Evolutionary conservation across 805 yeast species (phyloP).

Genomic region (Millerago galiae): DNA sequence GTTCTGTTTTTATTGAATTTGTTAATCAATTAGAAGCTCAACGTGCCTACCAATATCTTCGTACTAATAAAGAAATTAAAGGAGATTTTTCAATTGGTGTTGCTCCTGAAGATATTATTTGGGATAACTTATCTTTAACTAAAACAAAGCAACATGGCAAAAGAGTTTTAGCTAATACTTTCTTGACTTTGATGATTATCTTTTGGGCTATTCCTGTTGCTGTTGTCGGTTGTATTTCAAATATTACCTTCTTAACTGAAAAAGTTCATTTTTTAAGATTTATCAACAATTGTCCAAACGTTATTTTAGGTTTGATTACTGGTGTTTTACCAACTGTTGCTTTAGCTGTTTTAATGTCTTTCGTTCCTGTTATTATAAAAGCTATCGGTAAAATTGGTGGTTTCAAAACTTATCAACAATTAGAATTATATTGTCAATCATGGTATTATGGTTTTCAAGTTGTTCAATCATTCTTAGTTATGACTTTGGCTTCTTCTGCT

Average conservation of each 20-base stretch:
- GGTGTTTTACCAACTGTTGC: slow-evolving; percentile 81
- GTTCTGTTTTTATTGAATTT: slow-evolving; percentile 64
- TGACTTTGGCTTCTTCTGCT: slow-evolving; percentile 79
- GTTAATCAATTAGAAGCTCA: slow-evolving; percentile 83
- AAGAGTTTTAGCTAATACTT: slow-evolving; percentile 51
- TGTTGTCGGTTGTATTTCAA: slow-evolving; percentile 92
- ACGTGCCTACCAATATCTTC: slow-evolving; percentile 78
- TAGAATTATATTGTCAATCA: slow-evolving; percentile 77
- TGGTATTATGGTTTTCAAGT: slow-evolving; percentile 91
- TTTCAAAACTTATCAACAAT: slow-evolving; percentile 57
- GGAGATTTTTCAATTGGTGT: slow-evolving; percentile 45
- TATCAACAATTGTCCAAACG: slow-evolving; percentile 64
- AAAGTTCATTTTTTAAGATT: slow-evolving; percentile 71
- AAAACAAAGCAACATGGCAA: slow-evolving; percentile 52
- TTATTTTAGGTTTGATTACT: slow-evolving; percentile 76
- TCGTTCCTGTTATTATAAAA: slow-evolving; percentile 81
- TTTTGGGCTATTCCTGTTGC: slow-evolving; percentile 98
- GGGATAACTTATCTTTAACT: slow-evolving; percentile 67
- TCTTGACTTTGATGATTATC: slow-evolving; percentile 62
- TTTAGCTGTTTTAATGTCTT: slow-evolving; percentile 74
- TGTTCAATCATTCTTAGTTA: slow-evolving; percentile 79
- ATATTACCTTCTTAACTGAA: slow-evolving; percentile 65
- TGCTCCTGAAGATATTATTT: slow-evolving; percentile 76
- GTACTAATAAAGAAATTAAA: slow-evolving; percentile 39
- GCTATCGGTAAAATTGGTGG: slow-evolving; percentile 74